Conservation (phyloP, 768 basidiomycete genomes). For the Mycena capillaripes region DNA sequence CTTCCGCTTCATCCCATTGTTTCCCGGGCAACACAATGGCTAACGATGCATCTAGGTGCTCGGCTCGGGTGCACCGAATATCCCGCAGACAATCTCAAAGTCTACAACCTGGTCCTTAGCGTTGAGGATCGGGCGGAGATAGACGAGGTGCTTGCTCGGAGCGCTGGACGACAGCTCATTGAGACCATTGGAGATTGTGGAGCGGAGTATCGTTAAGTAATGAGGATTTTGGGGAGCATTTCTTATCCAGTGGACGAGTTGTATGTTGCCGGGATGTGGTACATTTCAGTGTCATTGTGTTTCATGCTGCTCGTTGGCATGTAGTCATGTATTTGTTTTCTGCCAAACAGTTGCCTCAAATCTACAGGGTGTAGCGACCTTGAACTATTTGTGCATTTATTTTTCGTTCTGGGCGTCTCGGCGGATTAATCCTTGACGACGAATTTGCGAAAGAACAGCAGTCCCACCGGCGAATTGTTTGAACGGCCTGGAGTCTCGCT, state of each 20-base stretch:
- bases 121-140: constrained; percentile 73
- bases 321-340: background rate
- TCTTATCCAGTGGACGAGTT: background rate
- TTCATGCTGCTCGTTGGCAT: too few species aligned
- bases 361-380: too few species aligned
- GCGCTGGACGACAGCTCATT: constrained; percentile 75
- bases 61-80: constrained; percentile 85
- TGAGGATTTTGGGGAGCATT: background rate
- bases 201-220: constrained; percentile 76
- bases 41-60: constrained; percentile 60
- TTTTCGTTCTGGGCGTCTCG: background rate
- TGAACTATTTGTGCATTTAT: background rate
- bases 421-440: background rate
- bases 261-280: background rate
- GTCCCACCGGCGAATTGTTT: constrained; percentile 22
- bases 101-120: constrained; percentile 70
- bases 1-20: background rate
- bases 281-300: too few species aligned
- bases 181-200: constrained; percentile 86
- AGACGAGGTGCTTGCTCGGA: constrained; percentile 70
- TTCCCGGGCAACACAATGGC: background rate
- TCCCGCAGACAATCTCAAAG: constrained; percentile 74
- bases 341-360: background rate
- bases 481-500: background rate
- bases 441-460: background rate